Conservation (phyloP, 805 yeast genomes). For the Candida saitoana region DNA sequence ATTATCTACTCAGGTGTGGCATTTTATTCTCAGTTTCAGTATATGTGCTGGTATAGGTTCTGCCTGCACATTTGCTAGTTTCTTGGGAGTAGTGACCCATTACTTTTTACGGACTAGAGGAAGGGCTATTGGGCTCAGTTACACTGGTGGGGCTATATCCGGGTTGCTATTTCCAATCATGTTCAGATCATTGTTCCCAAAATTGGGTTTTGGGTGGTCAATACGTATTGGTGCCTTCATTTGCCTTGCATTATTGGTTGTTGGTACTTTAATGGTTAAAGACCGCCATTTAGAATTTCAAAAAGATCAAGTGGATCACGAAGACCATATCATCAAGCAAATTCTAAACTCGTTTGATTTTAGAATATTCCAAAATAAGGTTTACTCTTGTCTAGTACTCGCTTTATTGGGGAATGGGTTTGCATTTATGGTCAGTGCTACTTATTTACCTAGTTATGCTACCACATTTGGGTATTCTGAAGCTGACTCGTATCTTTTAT, state of each 20-base stretch:
- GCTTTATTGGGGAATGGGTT: conserved; percentile 27
- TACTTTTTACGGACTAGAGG: conserved; percentile 21
- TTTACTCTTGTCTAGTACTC: conserved; percentile 20
- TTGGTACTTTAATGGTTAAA: conserved; percentile 14
- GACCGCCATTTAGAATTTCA: conserved; percentile 18
- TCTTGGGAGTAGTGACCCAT: conserved; percentile 21
- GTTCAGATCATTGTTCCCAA: conserved; percentile 21
- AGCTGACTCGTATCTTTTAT: conserved; percentile 16
- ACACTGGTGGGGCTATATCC: conserved; percentile 31
- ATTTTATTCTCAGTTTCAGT: conserved; percentile 23
- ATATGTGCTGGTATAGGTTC: conserved; percentile 22
- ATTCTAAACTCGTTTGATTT: conserved; percentile 21
- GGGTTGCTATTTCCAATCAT: conserved; percentile 27
- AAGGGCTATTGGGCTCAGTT: conserved; percentile 23
- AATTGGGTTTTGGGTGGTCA: conserved; percentile 30
- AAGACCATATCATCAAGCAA: conserved; percentile 10
- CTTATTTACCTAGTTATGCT: conserved; percentile 22
- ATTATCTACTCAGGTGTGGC: conserved; percentile 18
- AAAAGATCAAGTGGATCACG: conserved; percentile 4
- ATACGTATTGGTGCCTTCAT: conserved; percentile 23
- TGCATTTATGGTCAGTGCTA: conserved; percentile 22
- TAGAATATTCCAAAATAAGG: conserved; percentile 20
- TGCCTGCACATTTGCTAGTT: conserved; percentile 22
- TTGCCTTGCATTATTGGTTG: conserved; percentile 12
- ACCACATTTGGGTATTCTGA: conserved; percentile 19